Base-by-base conservation (phyloP, 164 flowering plant genomes). In the Berberis thunbergii region DNA sequence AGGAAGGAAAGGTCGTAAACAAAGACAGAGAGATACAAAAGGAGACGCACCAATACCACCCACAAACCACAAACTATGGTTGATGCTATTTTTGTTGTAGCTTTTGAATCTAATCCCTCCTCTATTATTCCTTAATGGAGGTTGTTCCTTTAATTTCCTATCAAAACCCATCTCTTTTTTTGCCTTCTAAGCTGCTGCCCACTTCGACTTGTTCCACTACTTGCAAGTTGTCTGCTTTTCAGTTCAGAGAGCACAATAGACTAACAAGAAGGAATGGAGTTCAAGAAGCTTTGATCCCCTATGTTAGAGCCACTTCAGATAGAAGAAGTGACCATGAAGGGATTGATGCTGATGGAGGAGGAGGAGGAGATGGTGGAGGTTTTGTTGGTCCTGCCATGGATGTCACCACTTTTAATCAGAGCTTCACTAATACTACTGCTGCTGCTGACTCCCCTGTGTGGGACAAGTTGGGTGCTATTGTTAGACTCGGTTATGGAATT, bases 391-490 rank as follows among this genome's bases (percentile, higher is more conserved):
- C 86, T 3, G 81, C 84, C 12, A 79, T 86, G 85, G 89, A 86
- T 69, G 88, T 86, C 59, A 83, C 89, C 45, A 81, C n/a, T 54
- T 82, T 84, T 49, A 80, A 82, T 73, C 83, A 69, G 64, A 70
- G 86, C 65, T 88, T 83, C 26, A 26, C 26, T 26, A 26, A 26
- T 67, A 57, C 52, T 3, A 52, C 12, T 52, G 91, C 79, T 52
- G 67, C 81, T 48, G 66, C 84, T 41, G 92, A 94, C 46, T 86
- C 90, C 59, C 83, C 95, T 4, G 84, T 85, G 62, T 94, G 96
- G 99, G 99, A 94, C 42, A 83, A 86, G 77, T 81, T 91, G 43
- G n/a, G 91, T 5, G 97, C 97, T 63, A 77, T 91, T 62, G 96
- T 94, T 7, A 69, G 96, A 38, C 96, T 94, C 67, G 85, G 90